Evolutionary conservation across 306 rosid genomes (phyloP).

Genomic region (Trifolium subterraneum): DNA sequence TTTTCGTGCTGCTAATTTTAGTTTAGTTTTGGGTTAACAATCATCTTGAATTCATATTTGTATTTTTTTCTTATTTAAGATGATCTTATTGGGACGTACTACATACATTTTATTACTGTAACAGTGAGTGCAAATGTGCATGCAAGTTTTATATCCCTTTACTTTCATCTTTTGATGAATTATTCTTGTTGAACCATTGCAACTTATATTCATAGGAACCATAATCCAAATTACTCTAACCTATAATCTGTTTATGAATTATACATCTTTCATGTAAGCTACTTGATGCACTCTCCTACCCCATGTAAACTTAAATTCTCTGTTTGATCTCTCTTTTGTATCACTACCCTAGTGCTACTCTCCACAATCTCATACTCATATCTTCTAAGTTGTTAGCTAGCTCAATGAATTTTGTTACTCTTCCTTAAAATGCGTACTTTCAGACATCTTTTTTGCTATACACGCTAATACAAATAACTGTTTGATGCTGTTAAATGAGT

Average conservation of each 20-base stretch:
- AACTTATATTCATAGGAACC: neutral
- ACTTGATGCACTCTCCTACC: no score
- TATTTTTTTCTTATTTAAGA: constrained; percentile 4
- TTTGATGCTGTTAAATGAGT: no score
- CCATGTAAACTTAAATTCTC: no score
- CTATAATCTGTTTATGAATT: neutral
- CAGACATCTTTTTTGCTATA: no score
- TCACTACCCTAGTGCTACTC: no score
- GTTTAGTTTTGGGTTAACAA: neutral
- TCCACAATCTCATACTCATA: no score
- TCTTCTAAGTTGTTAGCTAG: no score
- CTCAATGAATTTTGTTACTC: no score
- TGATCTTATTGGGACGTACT: neutral
- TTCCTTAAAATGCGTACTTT: no score
- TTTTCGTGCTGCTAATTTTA: constrained; percentile 1
- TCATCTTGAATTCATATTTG: constrained; percentile 1
- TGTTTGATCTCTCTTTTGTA: no score
- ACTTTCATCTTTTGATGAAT: neutral
- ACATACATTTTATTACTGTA: neutral
- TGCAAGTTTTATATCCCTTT: neutral
- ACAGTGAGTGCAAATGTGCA: constrained; percentile 1
- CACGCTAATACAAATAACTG: no score
- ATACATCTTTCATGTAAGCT: no score
- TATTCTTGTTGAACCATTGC: neutral
- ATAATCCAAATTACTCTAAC: neutral